A percentile compares a stretch with the other conserved stretches of the same genome.
Conservation (phyloP, 2,329 filamentous ascomycete genomes). For the Ustulina deusta region DNA sequence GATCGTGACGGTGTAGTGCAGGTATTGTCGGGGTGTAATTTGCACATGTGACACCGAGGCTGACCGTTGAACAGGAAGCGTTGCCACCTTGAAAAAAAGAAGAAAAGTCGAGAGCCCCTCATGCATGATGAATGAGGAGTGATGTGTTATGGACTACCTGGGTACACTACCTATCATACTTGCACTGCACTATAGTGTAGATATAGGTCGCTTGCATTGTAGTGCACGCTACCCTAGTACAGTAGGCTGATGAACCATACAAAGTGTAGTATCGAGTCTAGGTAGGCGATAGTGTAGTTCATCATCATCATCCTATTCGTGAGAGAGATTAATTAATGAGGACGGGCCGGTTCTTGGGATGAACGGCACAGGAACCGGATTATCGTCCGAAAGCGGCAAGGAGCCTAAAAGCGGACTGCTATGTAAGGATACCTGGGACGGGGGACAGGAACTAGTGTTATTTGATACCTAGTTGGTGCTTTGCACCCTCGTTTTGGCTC, state of each 20-base stretch:
- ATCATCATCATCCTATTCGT: constrained; percentile 4
- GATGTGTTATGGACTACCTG: too few relatives aligned
- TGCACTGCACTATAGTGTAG: background rate
- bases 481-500: background rate
- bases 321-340: constrained; percentile 15
- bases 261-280: constrained; percentile 1
- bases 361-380: constrained; percentile 17
- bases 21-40: constrained; percentile 11
- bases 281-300: background rate
- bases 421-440: too few relatives aligned
- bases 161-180: background rate
- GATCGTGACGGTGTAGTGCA: background rate
- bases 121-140: too few relatives aligned
- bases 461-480: background rate
- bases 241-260: constrained; percentile 5
- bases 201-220: background rate
- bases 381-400: constrained; percentile 32
- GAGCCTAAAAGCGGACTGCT: constrained; percentile 12
- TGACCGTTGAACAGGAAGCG: constrained; percentile 20
- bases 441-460: constrained; percentile 11
- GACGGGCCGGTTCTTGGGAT: constrained; percentile 16
- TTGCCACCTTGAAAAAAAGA: constrained; percentile 9
- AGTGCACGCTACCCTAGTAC: too few relatives aligned
- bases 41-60: constrained; percentile 9
- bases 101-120: background rate